A percentile compares a stretch with the other conserved stretches of the same genome.
These are phyloP conservation scores for Fusarium transvaalense DNA, from an alignment of 2,329 filamentous ascomycete species.

Conservation along the genomic window DNA sequence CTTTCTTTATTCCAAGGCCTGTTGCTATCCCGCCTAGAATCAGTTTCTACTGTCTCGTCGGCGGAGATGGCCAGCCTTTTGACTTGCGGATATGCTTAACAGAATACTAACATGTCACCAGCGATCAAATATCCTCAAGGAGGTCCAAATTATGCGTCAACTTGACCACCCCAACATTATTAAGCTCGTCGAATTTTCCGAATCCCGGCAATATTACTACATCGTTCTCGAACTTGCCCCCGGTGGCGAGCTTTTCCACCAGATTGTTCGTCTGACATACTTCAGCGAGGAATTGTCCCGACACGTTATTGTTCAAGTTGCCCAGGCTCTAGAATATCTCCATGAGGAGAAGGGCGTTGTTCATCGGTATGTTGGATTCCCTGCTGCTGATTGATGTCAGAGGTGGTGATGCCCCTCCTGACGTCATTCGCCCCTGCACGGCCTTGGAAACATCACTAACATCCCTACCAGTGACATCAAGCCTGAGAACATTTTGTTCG, in stretches of 20 bases:
- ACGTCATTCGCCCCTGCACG: slow-evolving; percentile 46
- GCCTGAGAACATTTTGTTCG: slow-evolving; percentile 96
- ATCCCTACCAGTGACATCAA: slow-evolving; percentile 84
- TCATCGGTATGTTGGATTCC: slow-evolving; percentile 78
- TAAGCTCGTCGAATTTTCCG: slow-evolving; percentile 91
- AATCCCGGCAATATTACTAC: slow-evolving; percentile 96
- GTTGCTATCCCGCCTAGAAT: slow-evolving; percentile 43
- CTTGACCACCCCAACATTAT: slow-evolving; percentile 97
- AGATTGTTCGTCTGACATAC: slow-evolving; percentile 97
- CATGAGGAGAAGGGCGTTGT: slow-evolving; percentile 97
- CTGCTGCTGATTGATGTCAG: slow-evolving; percentile 4
- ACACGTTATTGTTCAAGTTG: slow-evolving; percentile 95
- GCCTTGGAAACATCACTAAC: slow-evolving; percentile 39
- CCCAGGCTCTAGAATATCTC: slow-evolving; percentile 91
- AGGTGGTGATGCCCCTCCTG: slow-evolving; percentile 47
- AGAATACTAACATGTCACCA: slow-evolving; percentile 59
- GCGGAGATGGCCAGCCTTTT: slow-evolving; percentile 38
- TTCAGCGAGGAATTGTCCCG: slow-evolving; percentile 96
- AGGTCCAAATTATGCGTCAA: slow-evolving; percentile 98
- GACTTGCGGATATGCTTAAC: slow-evolving; percentile 28
- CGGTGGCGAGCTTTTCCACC: slow-evolving; percentile 96
- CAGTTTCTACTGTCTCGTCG: slow-evolving; percentile 37
- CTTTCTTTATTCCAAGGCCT: slow-evolving; percentile 23
- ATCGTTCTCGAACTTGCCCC: slow-evolving; percentile 96
- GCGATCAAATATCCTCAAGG: slow-evolving; percentile 97